Conservation (phyloP, 768 basidiomycete species). For the Hysterangium stoloniferum region DNA sequence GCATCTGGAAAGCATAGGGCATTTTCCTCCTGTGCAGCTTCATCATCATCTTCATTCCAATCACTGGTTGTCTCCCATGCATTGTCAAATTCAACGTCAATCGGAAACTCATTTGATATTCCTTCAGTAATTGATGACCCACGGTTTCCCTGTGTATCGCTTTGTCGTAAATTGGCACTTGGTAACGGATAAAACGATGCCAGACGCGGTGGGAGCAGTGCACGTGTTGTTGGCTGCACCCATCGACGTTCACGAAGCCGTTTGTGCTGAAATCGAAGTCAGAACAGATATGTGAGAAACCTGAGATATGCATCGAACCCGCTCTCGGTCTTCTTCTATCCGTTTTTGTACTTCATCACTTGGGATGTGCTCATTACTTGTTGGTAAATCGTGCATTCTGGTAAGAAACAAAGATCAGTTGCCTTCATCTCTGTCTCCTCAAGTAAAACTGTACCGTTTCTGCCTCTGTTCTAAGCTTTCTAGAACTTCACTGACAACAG, state of each 20-base stretch:
- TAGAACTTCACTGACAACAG: constrained; percentile 66
- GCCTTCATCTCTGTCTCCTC: neutral
- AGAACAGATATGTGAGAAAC: neutral
- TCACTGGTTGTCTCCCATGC: constrained; percentile 87
- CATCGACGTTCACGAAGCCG: constrained; percentile 84
- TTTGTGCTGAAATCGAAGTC: constrained; percentile 46
- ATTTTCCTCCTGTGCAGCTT: constrained; percentile 64
- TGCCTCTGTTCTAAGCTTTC: constrained; percentile 44
- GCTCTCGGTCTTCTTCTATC: constrained; percentile 87
- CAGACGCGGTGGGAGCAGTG: constrained; percentile 31
- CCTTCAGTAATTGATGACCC: neutral
- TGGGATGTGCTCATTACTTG: constrained; percentile 10
- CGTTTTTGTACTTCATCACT: constrained; percentile 64
- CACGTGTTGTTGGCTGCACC: constrained; percentile 52
- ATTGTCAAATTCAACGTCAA: constrained; percentile 83
- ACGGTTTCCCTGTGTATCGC: neutral
- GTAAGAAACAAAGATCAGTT: neutral
- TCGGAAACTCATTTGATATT: constrained; percentile 40
- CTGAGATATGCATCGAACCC: constrained; percentile 28
- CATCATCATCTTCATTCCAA: constrained; percentile 86
- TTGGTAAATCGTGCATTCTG: constrained; percentile 10
- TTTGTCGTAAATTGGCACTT: neutral
- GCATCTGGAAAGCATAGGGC: constrained; percentile 54
- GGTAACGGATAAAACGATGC: constrained; percentile 54
- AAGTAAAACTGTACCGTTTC: constrained; percentile 9